These are phyloP conservation scores for Juncus inflexus DNA, from an alignment of 176 grass and related monocot species.

Conservation along the genomic window DNA sequence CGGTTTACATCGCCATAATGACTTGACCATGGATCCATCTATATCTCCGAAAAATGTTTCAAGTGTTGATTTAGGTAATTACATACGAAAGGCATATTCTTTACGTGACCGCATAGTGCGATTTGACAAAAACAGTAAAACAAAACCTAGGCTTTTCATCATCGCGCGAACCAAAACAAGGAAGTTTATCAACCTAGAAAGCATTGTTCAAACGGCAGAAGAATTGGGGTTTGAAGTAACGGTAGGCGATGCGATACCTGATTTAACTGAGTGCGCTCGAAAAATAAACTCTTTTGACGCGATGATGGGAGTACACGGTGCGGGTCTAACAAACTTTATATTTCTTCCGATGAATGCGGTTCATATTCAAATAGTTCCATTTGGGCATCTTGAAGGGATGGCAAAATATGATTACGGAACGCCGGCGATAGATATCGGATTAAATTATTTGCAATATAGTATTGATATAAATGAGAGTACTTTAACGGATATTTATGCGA, in stretches of 20 bases:
- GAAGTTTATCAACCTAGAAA: slow-evolving; percentile 56
- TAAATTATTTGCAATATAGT: slow-evolving; percentile 68
- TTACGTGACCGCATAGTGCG: slow-evolving; percentile 24
- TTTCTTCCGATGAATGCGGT: slow-evolving; percentile 56
- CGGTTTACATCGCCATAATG: slow-evolving; percentile 46
- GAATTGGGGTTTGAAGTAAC: slow-evolving; percentile 58
- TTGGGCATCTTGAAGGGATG: slow-evolving; percentile 46
- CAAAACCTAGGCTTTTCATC: slow-evolving; percentile 46
- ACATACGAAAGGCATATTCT: slow-evolving; percentile 47
- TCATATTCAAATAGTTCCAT: slow-evolving; percentile 53
- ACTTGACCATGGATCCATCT: slow-evolving; percentile 48
- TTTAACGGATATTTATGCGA: slow-evolving; percentile 39
- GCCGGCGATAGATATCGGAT: slow-evolving; percentile 35
- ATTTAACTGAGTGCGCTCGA: slow-evolving; percentile 38
- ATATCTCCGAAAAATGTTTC: slow-evolving; percentile 35
- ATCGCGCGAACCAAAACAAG: slow-evolving; percentile 47
- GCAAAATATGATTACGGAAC: slow-evolving; percentile 40
- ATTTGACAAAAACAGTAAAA: slow-evolving; percentile 32
- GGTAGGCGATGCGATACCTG: slow-evolving; percentile 48
- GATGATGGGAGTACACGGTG: slow-evolving; percentile 62
- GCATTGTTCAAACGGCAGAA: slow-evolving; percentile 40
- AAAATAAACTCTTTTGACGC: slow-evolving; percentile 61
- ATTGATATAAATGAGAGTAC: slow-evolving; percentile 53
- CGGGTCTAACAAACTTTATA: slow-evolving; percentile 53
- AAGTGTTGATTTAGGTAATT: slow-evolving; percentile 44